Base-by-base conservation (phyloP, 306 rosid genomes). In the Herpetospermum pedunculosum region DNA sequence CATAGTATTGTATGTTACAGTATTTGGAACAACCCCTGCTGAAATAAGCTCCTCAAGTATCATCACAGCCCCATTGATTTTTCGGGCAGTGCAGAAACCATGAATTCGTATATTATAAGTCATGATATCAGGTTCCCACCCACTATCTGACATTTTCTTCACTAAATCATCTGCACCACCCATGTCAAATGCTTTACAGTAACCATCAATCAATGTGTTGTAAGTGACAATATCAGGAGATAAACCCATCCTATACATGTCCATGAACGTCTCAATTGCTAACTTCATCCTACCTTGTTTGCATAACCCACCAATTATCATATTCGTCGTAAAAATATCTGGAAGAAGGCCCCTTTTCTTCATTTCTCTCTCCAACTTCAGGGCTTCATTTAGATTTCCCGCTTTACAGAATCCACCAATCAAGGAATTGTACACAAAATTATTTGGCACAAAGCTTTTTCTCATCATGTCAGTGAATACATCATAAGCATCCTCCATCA, bases 401-500 rank as follows among this genome's bases (percentile, higher is more conserved):
- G 53, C 32, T 60, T 77, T 48, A 71, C 90, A 87, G 78, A 84
- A 84, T 59, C 91, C 96, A 13, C 77, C 69, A 78, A 91, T 89
- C 80, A 88, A 84, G 82, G 97, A 91, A 81, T 89, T 91, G 83
- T 84, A 87, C 14, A 83, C 84, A 76, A 88, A 89, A 80, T 91
- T 88, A 78, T 91, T 91, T 1, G 96, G 97, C 75, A 87, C 85
- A 53, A 83, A 80, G 25, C 92, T 92, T 49, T 79, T 76, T 43
- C 78, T 76, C 41, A 71, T 74, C 92, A 89, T 91, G 73, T 89
- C 88, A 77, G 74, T 63, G 72, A 84, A 84, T 26, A 77, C 58
- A 38, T 77, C 82, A 75, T 57, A 75, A 37, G 96, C 96, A 74
- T 85, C 88, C 69, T 87, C 86, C 82, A 87, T 73, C 73, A 81